Conservation (phyloP, 768 basidiomycete genomes). For the Trametes cinnabarina region DNA sequence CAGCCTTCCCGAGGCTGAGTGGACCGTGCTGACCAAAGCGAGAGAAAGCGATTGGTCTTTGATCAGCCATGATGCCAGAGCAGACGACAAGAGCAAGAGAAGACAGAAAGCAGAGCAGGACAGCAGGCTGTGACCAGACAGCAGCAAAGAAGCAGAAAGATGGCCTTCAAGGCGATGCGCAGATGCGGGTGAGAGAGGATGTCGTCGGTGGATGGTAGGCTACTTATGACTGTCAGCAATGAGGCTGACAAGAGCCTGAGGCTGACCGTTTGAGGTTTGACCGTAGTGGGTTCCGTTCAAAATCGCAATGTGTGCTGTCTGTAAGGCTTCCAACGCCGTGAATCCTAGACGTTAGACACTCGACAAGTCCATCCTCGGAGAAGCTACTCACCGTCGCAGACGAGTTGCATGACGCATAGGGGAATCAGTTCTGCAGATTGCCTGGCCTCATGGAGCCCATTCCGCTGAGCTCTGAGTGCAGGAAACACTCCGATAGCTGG, state of each 20-base stretch:
- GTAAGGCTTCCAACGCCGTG: too few relatives aligned
- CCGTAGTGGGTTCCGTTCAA: too few relatives aligned
- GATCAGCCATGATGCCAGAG: neutral
- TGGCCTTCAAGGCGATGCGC: neutral
- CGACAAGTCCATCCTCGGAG: too few relatives aligned
- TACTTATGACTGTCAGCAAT: neutral
- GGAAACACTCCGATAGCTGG: too few relatives aligned
- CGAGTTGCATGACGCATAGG: too few relatives aligned
- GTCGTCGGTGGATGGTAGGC: neutral
- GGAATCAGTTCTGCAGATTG: too few relatives aligned
- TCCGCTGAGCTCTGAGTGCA: too few relatives aligned
- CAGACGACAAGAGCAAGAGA: neutral
- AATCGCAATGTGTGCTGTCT: too few relatives aligned
- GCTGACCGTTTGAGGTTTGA: too few relatives aligned
- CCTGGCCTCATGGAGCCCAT: too few relatives aligned
- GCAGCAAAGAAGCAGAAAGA: neutral
- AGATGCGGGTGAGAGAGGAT: neutral
- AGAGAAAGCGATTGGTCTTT: neutral
- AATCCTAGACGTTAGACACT: too few relatives aligned
- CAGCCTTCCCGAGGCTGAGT: slow-evolving; percentile 6
- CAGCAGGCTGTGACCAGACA: slow-evolving; percentile 10
- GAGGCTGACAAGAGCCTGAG: neutral
- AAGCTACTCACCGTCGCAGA: too few relatives aligned
- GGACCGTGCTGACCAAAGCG: neutral
- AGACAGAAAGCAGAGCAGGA: neutral